phyloP scores from a whole-genome alignment of 2,329 filamentous ascomycete genomes.

The Beauveria sp. region DNA sequence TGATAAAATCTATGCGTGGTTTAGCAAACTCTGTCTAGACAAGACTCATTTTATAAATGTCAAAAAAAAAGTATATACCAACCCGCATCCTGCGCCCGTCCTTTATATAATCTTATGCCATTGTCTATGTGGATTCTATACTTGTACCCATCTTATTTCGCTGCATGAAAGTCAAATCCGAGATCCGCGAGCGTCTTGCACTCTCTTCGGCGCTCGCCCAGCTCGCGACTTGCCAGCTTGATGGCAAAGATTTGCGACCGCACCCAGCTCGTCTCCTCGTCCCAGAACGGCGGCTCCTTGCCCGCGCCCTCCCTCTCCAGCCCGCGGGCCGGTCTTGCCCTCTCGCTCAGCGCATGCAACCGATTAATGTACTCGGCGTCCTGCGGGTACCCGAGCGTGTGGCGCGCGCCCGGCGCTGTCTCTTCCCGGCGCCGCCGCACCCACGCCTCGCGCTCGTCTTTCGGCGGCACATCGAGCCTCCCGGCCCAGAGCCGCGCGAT shows the following conservation, averaged over 20 bases:
- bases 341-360: constrained; percentile 41
- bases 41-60: background rate
- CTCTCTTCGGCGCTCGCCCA: constrained; percentile 27
- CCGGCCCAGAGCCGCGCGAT: constrained; percentile 60
- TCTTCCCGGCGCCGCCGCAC: constrained; percentile 44
- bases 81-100: background rate
- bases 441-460: constrained; percentile 53
- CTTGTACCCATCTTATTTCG: background rate
- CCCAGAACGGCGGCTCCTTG: constrained; percentile 33
- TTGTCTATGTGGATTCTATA: background rate
- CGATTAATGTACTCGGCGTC: constrained; percentile 55
- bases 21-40: background rate
- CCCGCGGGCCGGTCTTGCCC: constrained; percentile 21
- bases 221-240: constrained; percentile 29
- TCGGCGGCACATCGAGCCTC: constrained; percentile 47
- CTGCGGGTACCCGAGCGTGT: constrained; percentile 38
- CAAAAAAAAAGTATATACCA: background rate
- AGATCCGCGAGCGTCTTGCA: constrained; percentile 29
- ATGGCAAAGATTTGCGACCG: constrained; percentile 32
- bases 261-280: constrained; percentile 31
- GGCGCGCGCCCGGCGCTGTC: constrained; percentile 28
- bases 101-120: background rate
- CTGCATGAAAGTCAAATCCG: constrained; percentile 24
- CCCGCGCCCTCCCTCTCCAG: constrained; percentile 31
- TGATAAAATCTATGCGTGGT: background rate